phyloP scores from a whole-genome alignment of 495 filamentous ascomycete genomes.

The Patellaria atrata region DNA sequence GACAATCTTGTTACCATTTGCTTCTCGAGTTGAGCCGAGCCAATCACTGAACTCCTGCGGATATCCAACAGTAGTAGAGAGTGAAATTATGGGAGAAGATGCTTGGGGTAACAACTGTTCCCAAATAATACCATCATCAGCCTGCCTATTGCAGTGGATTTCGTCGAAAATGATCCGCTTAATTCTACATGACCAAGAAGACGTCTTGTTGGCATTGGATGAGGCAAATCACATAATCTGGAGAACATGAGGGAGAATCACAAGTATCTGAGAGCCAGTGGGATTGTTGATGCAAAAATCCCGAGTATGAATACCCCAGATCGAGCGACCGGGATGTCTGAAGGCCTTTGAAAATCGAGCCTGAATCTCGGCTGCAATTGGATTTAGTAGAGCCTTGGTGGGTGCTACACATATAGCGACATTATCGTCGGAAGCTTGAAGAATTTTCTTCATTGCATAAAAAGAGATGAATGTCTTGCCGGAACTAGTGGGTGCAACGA shows the following conservation, averaged over 20 bases:
- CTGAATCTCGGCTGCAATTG: slow-evolving; percentile 62
- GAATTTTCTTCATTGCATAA: slow-evolving; percentile 65
- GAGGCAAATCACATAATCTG: slow-evolving; percentile 66
- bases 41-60: slow-evolving; percentile 54
- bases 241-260: slow-evolving; percentile 64
- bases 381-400: slow-evolving; percentile 71
- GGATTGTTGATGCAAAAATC: slow-evolving; percentile 60
- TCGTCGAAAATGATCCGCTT: slow-evolving; percentile 72
- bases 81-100: slow-evolving; percentile 64
- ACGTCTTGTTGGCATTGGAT: slow-evolving; percentile 37
- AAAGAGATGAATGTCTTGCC: slow-evolving; percentile 47
- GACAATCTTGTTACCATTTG: slow-evolving; percentile 40
- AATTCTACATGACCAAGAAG: slow-evolving; percentile 47
- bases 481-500: slow-evolving; percentile 64
- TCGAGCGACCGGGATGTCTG: slow-evolving; percentile 41
- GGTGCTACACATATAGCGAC: slow-evolving; percentile 67
- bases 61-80: slow-evolving; percentile 71
- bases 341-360: slow-evolving; percentile 52
- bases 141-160: slow-evolving; percentile 67
- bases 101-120: slow-evolving; percentile 62
- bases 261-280: slow-evolving; percentile 54
- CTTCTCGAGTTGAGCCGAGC: slow-evolving; percentile 45
- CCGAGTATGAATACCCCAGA: slow-evolving; percentile 69
- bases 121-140: slow-evolving; percentile 67
- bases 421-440: slow-evolving; percentile 49